phyloP scores from a whole-genome alignment of 495 filamentous ascomycete species.

The Penicillium simplicissimum region DNA sequence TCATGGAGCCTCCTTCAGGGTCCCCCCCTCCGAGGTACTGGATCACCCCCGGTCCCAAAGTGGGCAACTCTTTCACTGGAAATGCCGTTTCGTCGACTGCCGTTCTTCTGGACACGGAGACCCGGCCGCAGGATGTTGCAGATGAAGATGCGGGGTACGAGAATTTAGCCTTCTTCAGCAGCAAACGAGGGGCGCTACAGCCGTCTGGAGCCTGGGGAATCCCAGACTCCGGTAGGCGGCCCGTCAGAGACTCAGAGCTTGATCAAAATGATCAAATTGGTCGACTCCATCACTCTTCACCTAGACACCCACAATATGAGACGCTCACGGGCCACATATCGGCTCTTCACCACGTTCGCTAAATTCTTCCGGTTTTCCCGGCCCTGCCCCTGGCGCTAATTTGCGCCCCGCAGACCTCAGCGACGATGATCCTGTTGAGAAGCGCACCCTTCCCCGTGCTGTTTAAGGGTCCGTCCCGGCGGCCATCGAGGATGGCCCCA shows the following conservation, averaged over 20 bases:
- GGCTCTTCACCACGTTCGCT: neutral
- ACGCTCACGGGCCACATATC: no score
- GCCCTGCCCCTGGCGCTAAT: neutral
- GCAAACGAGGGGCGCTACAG: neutral
- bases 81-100: neutral
- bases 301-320: no score
- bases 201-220: neutral
- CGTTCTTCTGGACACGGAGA: neutral
- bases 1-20: no score
- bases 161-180: neutral
- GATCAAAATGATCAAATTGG: neutral
- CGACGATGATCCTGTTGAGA: neutral
- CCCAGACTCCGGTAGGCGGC: neutral
- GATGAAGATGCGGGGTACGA: neutral
- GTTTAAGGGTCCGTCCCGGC: neutral
- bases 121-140: neutral
- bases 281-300: neutral
- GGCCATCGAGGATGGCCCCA: neutral
- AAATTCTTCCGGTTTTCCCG: neutral
- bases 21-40: no score
- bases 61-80: neutral
- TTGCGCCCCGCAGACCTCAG: neutral
- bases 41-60: neutral
- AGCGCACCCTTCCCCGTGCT: neutral
- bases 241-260: neutral